A percentile compares a stretch with the other conserved stretches of the same genome.
phyloP scores from a whole-genome alignment of 2,329 filamentous ascomycete genomes.

The Chaetomium globosum region DNA sequence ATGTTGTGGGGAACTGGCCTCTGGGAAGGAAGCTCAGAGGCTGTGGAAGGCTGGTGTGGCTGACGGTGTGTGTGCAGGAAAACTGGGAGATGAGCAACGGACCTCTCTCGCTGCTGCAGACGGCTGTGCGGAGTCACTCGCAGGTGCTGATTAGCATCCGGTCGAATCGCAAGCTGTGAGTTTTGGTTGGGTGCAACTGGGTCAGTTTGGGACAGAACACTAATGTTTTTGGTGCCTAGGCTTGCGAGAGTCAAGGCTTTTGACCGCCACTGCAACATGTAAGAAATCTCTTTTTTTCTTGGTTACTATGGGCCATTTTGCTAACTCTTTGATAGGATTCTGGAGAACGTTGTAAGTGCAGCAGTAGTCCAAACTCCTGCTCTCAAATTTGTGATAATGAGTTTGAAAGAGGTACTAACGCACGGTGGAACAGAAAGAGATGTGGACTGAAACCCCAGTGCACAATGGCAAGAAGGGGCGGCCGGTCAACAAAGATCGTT shows the following conservation, averaged over 20 bases:
- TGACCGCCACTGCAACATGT: constrained; percentile 98
- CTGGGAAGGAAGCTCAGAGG: not conserved
- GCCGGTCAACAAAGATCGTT: constrained; percentile 91
- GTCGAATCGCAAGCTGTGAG: constrained; percentile 88
- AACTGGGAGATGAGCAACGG: constrained; percentile 58
- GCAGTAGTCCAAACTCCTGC: not conserved
- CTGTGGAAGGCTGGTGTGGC: not conserved
- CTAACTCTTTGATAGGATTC: constrained; percentile 33
- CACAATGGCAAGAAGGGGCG: constrained; percentile 85
- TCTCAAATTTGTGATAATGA: not conserved
- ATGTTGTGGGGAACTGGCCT: constrained; percentile 37
- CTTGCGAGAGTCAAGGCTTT: constrained; percentile 97
- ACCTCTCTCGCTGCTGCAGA: constrained; percentile 91
- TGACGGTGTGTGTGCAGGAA: constrained; percentile 48
- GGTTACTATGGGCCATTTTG: not conserved
- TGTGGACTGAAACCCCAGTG: constrained; percentile 96
- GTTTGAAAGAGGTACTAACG: constrained; percentile 17
- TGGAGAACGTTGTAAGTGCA: constrained; percentile 41
- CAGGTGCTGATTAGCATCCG: constrained; percentile 97
- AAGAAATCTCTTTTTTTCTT: constrained; percentile 1
- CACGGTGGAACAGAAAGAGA: constrained; percentile 66
- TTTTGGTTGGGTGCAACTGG: not conserved
- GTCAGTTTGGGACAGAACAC: not conserved
- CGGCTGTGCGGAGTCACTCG: constrained; percentile 88
- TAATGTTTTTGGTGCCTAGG: constrained; percentile 22